These are phyloP conservation scores for Malus sieversii DNA, from an alignment of 306 rosid genomes.

Conservation along the genomic window DNA sequence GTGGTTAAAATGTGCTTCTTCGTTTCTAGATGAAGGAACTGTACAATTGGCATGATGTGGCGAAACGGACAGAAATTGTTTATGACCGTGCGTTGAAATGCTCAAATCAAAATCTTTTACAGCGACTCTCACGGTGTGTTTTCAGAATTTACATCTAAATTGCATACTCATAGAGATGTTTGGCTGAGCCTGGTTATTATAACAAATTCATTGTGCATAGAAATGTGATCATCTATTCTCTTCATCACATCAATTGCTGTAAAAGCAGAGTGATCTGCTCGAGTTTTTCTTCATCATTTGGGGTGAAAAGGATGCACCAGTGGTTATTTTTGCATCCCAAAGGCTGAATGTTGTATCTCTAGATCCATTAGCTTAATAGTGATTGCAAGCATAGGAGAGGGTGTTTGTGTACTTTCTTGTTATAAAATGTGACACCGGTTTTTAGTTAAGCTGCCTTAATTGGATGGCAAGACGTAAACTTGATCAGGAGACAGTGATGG, in stretches of 20 bases:
- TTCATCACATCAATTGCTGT: not conserved
- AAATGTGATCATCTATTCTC: not conserved
- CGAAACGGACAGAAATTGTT: slow-evolving; percentile 76
- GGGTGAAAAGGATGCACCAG: not conserved
- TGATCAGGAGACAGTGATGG: not conserved
- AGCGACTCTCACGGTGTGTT: slow-evolving; percentile 63
- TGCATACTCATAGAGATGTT: not conserved
- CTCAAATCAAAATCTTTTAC: slow-evolving; percentile 58
- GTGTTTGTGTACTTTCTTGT: not conserved
- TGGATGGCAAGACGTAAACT: not conserved
- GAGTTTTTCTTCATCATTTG: not conserved
- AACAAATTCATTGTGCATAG: not conserved
- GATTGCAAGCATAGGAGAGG: not conserved
- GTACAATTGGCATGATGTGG: slow-evolving; percentile 92
- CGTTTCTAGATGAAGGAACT: slow-evolving; percentile 56
- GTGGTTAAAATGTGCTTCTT: slow-evolving; percentile 6
- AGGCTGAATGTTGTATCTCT: not conserved
- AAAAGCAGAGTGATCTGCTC: not conserved
- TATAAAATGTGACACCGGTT: not conserved
- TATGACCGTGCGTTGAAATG: slow-evolving; percentile 71
- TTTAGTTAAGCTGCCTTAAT: not conserved
- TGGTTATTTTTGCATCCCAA: not conserved
- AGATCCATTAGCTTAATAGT: not conserved
- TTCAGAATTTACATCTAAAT: slow-evolving; percentile 6
- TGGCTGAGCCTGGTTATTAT: no score